Percentiles rank a stretch among this genome's conserved stretches.
phyloP scores from a whole-genome alignment of 2,329 filamentous ascomycete species.

The Xylariaceae sp. region DNA sequence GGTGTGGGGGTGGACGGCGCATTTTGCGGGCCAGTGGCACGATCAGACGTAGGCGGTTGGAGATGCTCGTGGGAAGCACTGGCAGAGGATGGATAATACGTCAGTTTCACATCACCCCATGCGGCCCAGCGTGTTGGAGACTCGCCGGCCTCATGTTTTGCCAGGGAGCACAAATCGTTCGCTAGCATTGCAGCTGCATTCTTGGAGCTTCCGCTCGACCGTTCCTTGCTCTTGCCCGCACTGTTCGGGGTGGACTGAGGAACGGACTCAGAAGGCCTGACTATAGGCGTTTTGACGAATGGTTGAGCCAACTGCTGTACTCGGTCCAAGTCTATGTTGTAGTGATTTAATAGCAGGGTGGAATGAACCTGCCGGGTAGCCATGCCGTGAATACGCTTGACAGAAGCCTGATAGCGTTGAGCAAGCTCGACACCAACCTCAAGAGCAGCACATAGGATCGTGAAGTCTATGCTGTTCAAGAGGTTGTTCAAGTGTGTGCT shows the following conservation, averaged over 20 bases:
- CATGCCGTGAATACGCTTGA: conserved; percentile 63
- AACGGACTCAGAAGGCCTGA: conserved; percentile 45
- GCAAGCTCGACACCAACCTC: conserved; percentile 80
- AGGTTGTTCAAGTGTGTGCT: conserved; percentile 84
- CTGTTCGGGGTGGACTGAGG: conserved; percentile 50
- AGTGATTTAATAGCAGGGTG: conserved; percentile 77
- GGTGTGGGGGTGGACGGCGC: conserved; percentile 69
- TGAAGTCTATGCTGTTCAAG: conserved; percentile 78
- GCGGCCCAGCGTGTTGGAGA: conserved; percentile 55
- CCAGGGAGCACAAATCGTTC: conserved; percentile 77
- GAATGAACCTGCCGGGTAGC: conserved; percentile 62
- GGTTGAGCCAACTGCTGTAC: conserved; percentile 78
- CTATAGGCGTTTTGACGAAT: conserved; percentile 66
- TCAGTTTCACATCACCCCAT: conserved; percentile 74
- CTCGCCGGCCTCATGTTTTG: conserved; percentile 48
- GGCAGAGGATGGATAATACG: conserved; percentile 62
- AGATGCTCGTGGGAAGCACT: conserved; percentile 25
- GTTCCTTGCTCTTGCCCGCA: conserved; percentile 72
- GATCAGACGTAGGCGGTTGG: conserved; percentile 26
- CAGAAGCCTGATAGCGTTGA: conserved; percentile 85
- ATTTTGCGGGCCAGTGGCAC: conserved; percentile 38
- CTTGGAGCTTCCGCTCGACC: conserved; percentile 40
- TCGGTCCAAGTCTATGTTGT: conserved; percentile 70
- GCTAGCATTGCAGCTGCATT: conserved; percentile 60
- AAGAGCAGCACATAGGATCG: conserved; percentile 71